Evolutionary conservation across 768 basidiomycete genomes (phyloP), one percentile per base, ranked within the genome.

Genomic region (Mycena rebaudengoi): DNA sequence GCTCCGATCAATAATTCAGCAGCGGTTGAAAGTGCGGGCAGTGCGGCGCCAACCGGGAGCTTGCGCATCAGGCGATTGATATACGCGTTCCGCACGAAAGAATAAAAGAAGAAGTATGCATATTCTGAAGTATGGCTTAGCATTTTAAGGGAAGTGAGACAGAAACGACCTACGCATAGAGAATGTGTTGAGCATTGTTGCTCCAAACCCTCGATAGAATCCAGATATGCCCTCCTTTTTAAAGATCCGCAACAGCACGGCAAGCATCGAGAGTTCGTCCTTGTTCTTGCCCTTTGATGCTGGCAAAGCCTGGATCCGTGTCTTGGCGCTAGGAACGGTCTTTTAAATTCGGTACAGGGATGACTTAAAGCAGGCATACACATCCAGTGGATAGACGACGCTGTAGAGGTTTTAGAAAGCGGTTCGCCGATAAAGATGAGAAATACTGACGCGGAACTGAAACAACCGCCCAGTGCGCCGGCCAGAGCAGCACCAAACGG

Each of bases 51-150:
- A 2, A 85, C 70, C 0, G 90, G 86, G 2, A 88, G 81, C 56
- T 82, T 86, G 20, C 83, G 78, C 12, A 84, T 78, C 48, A 94
- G 78, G 18, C 93, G 86, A 71, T 87, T 90, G 69, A 92, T 86
- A 78, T 96, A 96, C 5, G 91, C 85, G 21, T 84, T 88, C 67
- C 98, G 88, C 25, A 99, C 91, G 76, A 95, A 83, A 21, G 96
- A 92, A 76, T 99, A 98, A 82, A 98, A 99, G 85, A 97, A 99
- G 85, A 99, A 99, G 80, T 99, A 99, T 25, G 98, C 97, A 73
- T 96, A 98, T 88, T 98, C 96, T 98, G 65, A 41, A 33, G 52
- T 30, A 25, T n/a, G 46, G 29, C n/a, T 37, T 23, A 30, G 64
- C 44, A 25, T n/a, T 35, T 11, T 23, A 25, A 35, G 35, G 30